These are phyloP conservation scores for Entelexis sorbosivorans DNA, from an alignment of 1,139 yeast species.

Conservation along the genomic window DNA sequence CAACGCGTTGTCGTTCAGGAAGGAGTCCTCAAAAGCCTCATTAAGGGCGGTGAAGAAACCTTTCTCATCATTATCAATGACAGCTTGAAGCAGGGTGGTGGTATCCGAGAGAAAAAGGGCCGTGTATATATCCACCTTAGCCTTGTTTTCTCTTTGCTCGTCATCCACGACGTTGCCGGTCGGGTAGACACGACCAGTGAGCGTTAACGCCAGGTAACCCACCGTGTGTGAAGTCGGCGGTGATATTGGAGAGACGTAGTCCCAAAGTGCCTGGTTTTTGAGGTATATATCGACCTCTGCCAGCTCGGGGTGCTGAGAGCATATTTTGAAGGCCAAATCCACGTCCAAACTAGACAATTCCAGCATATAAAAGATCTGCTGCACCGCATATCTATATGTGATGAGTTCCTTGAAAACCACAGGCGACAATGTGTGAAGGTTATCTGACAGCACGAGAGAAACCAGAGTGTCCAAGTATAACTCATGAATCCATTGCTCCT, in stretches of 20 bases:
- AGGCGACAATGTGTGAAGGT: conserved; percentile 48
- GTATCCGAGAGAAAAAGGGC: conserved; percentile 43
- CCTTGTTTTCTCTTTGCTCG: conserved; percentile 21
- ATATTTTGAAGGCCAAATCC: conserved; percentile 54
- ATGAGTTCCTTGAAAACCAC: conserved; percentile 45
- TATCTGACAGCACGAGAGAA: conserved; percentile 39
- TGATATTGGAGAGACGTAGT: conserved; percentile 53
- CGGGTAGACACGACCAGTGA: conserved; percentile 73
- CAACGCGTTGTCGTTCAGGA: conserved; percentile 39
- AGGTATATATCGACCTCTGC: conserved; percentile 55
- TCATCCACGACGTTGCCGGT: conserved; percentile 36
- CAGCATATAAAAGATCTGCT: conserved; percentile 59
- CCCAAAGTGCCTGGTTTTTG: conserved; percentile 55
- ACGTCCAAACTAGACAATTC: conserved; percentile 61
- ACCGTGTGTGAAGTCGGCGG: conserved; percentile 35
- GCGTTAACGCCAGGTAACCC: conserved; percentile 53
- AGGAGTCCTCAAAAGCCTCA: conserved; percentile 68
- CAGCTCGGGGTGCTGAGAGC: conserved; percentile 39
- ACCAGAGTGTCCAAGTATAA: conserved; percentile 45
- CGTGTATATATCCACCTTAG: conserved; percentile 42
- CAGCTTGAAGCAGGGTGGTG: background rate
- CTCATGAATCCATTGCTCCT: conserved; percentile 26
- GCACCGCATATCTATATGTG: conserved; percentile 32
- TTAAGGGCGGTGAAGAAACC: conserved; percentile 51
- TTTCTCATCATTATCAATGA: conserved; percentile 26